phyloP scores from a whole-genome alignment of 148 eudicot genomes.

The Beta vulgaris region DNA sequence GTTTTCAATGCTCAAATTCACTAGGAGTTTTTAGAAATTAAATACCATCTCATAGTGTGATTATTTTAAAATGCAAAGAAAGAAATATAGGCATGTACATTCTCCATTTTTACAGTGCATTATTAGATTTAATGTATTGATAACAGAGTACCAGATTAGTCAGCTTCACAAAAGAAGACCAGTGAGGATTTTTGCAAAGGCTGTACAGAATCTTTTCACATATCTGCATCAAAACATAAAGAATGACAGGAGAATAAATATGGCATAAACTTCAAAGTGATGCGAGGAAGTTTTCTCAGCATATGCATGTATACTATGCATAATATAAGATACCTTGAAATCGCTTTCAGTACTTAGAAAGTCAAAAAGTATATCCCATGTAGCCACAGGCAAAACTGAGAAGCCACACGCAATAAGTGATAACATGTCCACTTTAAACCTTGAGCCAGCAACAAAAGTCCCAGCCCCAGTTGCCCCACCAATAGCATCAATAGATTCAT shows the following conservation, averaged over 20 bases:
- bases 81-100: not conserved
- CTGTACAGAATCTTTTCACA: constrained; percentile 43
- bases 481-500: constrained; percentile 50
- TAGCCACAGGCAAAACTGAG: constrained; percentile 57
- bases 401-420: constrained; percentile 61
- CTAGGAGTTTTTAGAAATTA: not conserved
- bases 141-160: constrained; percentile 53
- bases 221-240: constrained; percentile 44
- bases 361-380: constrained; percentile 81
- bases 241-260: not conserved
- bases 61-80: not conserved
- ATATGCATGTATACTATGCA: not conserved
- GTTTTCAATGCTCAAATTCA: not conserved
- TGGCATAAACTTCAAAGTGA: not conserved
- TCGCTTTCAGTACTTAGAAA: constrained; percentile 58
- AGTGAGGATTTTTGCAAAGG: constrained; percentile 74
- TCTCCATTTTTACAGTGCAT: not conserved
- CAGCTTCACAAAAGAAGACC: constrained; percentile 60
- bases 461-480: constrained; percentile 39
- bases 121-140: not conserved
- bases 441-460: constrained; percentile 35
- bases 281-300: not conserved
- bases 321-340: constrained; percentile 42
- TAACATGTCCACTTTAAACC: constrained; percentile 55
- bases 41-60: not conserved